These are phyloP conservation scores for Pseudevernia furfuracea DNA, from an alignment of 495 filamentous ascomycete genomes.

Conservation along the genomic window DNA sequence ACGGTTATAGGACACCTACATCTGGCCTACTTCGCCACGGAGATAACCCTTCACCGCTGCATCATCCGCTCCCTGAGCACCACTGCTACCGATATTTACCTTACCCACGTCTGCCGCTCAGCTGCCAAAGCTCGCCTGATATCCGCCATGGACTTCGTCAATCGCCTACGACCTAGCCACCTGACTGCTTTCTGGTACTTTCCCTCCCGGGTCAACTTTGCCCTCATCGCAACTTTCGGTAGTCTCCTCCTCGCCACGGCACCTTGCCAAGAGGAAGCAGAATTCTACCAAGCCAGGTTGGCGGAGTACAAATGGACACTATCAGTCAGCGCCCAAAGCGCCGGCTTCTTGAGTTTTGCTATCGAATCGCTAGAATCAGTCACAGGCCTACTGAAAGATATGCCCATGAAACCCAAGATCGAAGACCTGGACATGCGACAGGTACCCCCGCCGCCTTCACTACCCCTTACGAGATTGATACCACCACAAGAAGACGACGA, in stretches of 20 bases:
- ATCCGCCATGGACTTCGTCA: slow-evolving; percentile 52
- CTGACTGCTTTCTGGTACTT: slow-evolving; percentile 52
- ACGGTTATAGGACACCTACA: slow-evolving; percentile 46
- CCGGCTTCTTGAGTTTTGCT: slow-evolving; percentile 55
- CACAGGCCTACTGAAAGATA: slow-evolving; percentile 39
- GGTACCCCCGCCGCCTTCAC: slow-evolving; percentile 19
- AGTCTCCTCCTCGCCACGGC: slow-evolving; percentile 77
- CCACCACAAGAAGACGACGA: slow-evolving; percentile 20
- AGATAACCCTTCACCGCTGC: slow-evolving; percentile 54
- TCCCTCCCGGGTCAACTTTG: slow-evolving; percentile 46
- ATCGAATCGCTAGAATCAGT: slow-evolving; percentile 43
- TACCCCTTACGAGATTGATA: slow-evolving; percentile 19
- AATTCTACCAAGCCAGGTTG: slow-evolving; percentile 84
- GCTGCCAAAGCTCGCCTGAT: slow-evolving; percentile 58
- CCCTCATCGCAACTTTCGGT: slow-evolving; percentile 49
- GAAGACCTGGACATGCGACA: slow-evolving; percentile 34
- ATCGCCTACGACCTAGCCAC: slow-evolving; percentile 46
- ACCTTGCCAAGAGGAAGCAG: slow-evolving; percentile 79
- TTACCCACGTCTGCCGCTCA: slow-evolving; percentile 89
- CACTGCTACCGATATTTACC: slow-evolving; percentile 43
- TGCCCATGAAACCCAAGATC: slow-evolving; percentile 43
- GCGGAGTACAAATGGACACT: slow-evolving; percentile 93
- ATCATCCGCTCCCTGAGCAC: slow-evolving; percentile 47
- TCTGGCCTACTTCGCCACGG: slow-evolving; percentile 53
- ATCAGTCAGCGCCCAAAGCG: slow-evolving; percentile 72